Evolutionary conservation across 768 basidiomycete species (phyloP).

Genomic region (Pisolithus microcarpus): DNA sequence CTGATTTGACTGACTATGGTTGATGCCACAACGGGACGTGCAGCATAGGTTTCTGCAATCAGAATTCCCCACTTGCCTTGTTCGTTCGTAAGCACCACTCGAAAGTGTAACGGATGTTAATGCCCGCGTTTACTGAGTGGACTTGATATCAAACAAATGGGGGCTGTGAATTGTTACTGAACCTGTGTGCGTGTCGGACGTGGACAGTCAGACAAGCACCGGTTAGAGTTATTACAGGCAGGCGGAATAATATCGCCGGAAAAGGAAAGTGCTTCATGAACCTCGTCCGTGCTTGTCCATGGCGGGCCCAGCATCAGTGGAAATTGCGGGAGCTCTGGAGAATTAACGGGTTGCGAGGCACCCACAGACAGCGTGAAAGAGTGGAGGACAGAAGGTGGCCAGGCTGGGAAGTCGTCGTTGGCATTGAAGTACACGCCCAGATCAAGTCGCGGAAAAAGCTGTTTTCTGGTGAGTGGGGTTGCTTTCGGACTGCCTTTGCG

Average conservation of each 20-base stretch:
- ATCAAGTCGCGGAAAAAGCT: conserved; percentile 83
- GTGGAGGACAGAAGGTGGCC: conserved; percentile 49
- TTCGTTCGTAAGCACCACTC: neutral
- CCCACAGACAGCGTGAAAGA: conserved; percentile 4
- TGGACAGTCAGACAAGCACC: no score
- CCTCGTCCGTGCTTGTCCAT: conserved; percentile 4
- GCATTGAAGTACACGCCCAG: conserved; percentile 94
- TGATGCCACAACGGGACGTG: neutral
- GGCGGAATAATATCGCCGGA: no score
- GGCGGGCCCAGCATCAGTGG: conserved; percentile 10
- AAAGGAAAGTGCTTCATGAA: neutral
- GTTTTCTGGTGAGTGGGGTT: conserved; percentile 59
- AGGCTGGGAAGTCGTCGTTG: conserved; percentile 86
- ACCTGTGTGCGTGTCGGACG: no score
- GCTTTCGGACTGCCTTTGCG: neutral
- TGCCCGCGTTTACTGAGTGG: no score
- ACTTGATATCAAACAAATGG: no score
- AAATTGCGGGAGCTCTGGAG: conserved; percentile 4
- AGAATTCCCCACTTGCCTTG: neutral
- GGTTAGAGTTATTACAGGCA: no score
- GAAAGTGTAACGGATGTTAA: neutral
- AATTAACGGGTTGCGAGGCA: neutral
- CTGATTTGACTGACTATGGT: neutral
- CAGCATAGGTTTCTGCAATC: neutral
- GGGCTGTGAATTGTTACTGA: no score